phyloP scores from a whole-genome alignment of 139 green algal species.

The Picochlorum sp. region DNA sequence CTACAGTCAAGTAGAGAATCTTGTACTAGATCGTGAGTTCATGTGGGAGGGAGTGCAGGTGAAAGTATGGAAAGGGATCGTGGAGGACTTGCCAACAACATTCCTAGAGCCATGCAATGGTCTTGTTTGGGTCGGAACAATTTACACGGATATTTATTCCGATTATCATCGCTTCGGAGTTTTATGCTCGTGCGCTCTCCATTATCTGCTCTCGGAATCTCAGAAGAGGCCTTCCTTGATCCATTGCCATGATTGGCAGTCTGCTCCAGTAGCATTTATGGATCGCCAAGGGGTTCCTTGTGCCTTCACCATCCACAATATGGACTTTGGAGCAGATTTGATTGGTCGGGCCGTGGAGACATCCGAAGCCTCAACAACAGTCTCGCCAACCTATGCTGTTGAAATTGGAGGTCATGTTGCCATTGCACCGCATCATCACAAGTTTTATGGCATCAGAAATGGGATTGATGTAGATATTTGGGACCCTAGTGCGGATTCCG shows the following conservation, averaged over 20 bases:
- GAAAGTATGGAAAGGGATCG: constrained; percentile 58
- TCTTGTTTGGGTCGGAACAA: constrained; percentile 77
- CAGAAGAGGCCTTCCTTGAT: constrained; percentile 71
- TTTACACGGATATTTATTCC: constrained; percentile 76
- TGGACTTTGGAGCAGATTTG: constrained; percentile 79
- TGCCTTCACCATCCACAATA: constrained; percentile 94
- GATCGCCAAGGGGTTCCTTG: constrained; percentile 32
- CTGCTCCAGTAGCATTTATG: constrained; percentile 52
- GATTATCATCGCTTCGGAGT: constrained; percentile 80
- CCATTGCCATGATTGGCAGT: constrained; percentile 95
- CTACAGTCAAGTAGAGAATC: constrained; percentile 45
- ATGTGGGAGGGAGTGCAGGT: constrained; percentile 42
- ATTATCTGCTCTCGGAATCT: constrained; percentile 73
- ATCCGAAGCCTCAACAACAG: constrained; percentile 74
- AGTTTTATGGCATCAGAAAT: constrained; percentile 87
- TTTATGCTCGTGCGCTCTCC: constrained; percentile 81
- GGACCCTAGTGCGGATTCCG: constrained; percentile 74
- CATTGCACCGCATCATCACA: constrained; percentile 60
- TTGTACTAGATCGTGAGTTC: constrained; percentile 60
- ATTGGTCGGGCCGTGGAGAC: constrained; percentile 62
- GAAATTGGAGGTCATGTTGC: constrained; percentile 71
- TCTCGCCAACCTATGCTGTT: constrained; percentile 87
- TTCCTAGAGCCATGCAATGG: constrained; percentile 83
- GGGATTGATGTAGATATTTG: constrained; percentile 97
- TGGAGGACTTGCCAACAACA: constrained; percentile 54